These are phyloP conservation scores for Bretziella fagacearum DNA, from an alignment of 2,329 filamentous ascomycete species.

Conservation along the genomic window DNA sequence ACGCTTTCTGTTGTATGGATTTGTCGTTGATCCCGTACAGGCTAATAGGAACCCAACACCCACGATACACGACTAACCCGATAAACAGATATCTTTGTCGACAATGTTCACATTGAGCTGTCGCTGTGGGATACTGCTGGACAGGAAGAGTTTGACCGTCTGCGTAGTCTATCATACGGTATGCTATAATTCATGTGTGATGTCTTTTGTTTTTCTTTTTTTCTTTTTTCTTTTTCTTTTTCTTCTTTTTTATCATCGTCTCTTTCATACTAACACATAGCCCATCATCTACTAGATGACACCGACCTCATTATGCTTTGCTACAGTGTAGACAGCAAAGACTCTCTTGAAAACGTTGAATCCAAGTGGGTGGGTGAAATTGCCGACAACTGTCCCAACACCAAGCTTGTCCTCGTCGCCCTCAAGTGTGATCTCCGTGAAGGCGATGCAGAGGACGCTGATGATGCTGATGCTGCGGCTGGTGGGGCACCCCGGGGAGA, in stretches of 20 bases:
- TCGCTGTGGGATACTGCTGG: constrained; percentile 97
- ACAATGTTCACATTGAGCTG: constrained; percentile 89
- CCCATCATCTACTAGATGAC: constrained; percentile 36
- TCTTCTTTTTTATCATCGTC: neutral
- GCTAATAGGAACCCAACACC: neutral
- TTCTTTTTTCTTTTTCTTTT: no score
- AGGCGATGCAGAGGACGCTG: constrained; percentile 50
- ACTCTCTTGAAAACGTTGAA: constrained; percentile 95
- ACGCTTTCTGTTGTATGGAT: constrained; percentile 21
- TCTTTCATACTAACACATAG: neutral
- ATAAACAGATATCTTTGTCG: constrained; percentile 79
- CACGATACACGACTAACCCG: neutral
- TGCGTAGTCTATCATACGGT: constrained; percentile 91
- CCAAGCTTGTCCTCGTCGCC: constrained; percentile 86
- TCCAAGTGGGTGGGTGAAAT: constrained; percentile 98
- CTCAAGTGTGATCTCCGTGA: constrained; percentile 94
- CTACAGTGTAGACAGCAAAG: constrained; percentile 90
- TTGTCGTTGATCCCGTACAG: neutral
- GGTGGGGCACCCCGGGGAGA: constrained; percentile 27
- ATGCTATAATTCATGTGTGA: no score
- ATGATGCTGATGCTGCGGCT: constrained; percentile 27
- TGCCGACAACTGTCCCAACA: constrained; percentile 88
- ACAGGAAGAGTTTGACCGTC: constrained; percentile 94
- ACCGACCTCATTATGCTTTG: constrained; percentile 98
- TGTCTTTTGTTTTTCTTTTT: no score